A percentile compares a stretch with the other conserved stretches of the same genome.
These are phyloP conservation scores for Saturnispora saitoi DNA, from an alignment of 805 yeast genomes.

Conservation along the genomic window DNA sequence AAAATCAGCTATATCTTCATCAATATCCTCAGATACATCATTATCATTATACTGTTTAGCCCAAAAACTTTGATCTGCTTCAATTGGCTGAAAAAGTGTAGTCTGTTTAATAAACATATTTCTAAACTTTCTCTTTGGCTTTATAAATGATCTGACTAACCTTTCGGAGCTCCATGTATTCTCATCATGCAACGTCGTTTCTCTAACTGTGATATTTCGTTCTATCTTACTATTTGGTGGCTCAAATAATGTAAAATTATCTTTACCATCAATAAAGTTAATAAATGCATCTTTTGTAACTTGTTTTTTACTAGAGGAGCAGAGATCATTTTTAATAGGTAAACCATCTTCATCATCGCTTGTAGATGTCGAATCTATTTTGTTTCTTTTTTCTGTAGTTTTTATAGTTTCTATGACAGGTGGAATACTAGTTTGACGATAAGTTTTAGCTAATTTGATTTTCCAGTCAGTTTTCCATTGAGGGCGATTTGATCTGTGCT, in stretches of 20 bases:
- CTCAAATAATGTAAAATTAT: not conserved
- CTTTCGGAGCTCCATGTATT: constrained; percentile 59
- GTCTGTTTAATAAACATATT: constrained; percentile 14
- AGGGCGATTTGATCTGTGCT: not conserved
- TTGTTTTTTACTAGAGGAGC: not conserved
- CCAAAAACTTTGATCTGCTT: constrained; percentile 64
- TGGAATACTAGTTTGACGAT: not conserved
- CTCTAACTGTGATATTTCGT: not conserved
- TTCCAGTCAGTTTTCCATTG: constrained; percentile 6
- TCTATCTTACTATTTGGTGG: not conserved
- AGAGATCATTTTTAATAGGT: not conserved
- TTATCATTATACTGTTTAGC: constrained; percentile 45
- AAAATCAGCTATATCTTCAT: constrained; percentile 14
- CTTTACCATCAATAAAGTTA: constrained; percentile 2
- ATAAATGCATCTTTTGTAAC: not conserved
- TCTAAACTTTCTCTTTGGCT: constrained; percentile 37
- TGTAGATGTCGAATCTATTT: not conserved
- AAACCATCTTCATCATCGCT: not conserved
- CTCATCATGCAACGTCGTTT: constrained; percentile 26
- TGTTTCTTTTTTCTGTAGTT: too few relatives aligned
- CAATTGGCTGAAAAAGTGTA: not conserved
- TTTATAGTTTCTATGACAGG: not conserved
- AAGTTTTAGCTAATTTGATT: not conserved
- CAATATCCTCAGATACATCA: constrained; percentile 21
- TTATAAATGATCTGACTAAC: constrained; percentile 58